These are phyloP conservation scores for Rugonectria rugulosa DNA, from an alignment of 2,329 filamentous ascomycete species.

Conservation along the genomic window DNA sequence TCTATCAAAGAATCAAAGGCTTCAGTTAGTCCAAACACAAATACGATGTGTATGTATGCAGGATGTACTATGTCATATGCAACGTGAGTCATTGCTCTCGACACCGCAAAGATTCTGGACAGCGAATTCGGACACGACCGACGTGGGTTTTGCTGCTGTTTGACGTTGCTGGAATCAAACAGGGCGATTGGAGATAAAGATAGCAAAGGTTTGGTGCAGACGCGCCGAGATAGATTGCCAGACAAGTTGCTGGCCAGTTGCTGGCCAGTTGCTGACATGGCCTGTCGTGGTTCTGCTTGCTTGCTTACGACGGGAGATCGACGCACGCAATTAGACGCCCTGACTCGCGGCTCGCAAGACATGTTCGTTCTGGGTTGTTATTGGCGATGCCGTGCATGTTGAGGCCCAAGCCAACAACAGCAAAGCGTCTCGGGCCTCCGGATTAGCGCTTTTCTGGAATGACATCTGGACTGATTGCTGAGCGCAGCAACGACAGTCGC, in stretches of 20 bases:
- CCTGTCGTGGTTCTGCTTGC: conserved; percentile 12
- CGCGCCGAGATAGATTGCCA: too few relatives aligned
- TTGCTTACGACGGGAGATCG: conserved; percentile 36
- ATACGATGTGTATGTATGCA: too few relatives aligned
- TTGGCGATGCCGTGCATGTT: conserved; percentile 22
- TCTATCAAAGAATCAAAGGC: too few relatives aligned
- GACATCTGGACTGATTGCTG: conserved; percentile 8
- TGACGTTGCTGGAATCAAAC: too few relatives aligned
- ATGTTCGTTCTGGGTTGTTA: conserved; percentile 3
- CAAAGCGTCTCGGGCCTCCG: conserved; percentile 14
- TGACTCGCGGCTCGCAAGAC: conserved; percentile 33
- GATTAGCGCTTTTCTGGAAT: conserved; percentile 23
- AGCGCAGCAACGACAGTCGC: conserved; percentile 24
- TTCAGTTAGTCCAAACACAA: too few relatives aligned
- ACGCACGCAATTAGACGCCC: conserved; percentile 30
- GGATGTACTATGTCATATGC: too few relatives aligned
- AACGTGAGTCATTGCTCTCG: too few relatives aligned
- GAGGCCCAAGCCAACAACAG: conserved; percentile 16
- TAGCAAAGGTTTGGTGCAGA: too few relatives aligned
- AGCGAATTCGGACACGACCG: too few relatives aligned
- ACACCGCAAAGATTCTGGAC: too few relatives aligned
- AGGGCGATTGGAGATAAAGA: too few relatives aligned
- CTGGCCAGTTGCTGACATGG: conserved; percentile 7
- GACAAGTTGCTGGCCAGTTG: not conserved
- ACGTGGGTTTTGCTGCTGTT: too few relatives aligned